Evolutionary conservation across 345 rosid species (phyloP), one percentile per base, ranked within the genome.

Genomic region (Jatropha curcas): DNA sequence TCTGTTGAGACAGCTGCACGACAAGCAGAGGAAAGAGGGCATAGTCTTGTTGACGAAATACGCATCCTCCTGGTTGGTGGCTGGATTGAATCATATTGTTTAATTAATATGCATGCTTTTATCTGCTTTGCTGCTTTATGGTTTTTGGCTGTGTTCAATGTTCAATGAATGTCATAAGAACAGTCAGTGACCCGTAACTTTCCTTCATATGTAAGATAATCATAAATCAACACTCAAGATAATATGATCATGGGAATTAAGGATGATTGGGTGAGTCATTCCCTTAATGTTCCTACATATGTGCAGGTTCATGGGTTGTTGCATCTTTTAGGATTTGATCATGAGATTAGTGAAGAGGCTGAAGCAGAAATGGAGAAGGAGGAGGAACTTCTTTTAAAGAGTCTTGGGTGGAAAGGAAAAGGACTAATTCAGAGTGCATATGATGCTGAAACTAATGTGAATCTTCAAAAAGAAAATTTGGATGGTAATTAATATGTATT

Each of bases 321-420:
- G 70, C 99, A 90, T 83, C 89, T 95, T 68, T 69, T 95, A 81
- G 99, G 98, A 20, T 95, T 95, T 80, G 99, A 92, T 88, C 99
- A 92, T 77, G 99, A 95, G 82, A 75, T 95, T 59, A 86, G 97
- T 20, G 94, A 90, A 58, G 96, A 88, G 76, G 99, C 98, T 64
- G 98, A 95, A 84, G 82, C 82, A 80, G 98, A 95, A 84, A 95
- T 92, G 99, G 98, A 92, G 82, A 83, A 88, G 80, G 92, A 86
- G 75, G 99, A 95, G 77, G 92, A 85, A 80, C 64, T 79, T 69
- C 86, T 95, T 78, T 75, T 92, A 60, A 85, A 87, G 74, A 86
- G 85, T 77, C 97, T 95, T 68, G 96, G 94, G 34, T 92, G 99
- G 99, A 89, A 84, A 74, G 99, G 98, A 45, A 95, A 95, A 81